These are phyloP conservation scores for Hamamelis virginiana DNA, from an alignment of 164 flowering plant species.

Conservation along the genomic window DNA sequence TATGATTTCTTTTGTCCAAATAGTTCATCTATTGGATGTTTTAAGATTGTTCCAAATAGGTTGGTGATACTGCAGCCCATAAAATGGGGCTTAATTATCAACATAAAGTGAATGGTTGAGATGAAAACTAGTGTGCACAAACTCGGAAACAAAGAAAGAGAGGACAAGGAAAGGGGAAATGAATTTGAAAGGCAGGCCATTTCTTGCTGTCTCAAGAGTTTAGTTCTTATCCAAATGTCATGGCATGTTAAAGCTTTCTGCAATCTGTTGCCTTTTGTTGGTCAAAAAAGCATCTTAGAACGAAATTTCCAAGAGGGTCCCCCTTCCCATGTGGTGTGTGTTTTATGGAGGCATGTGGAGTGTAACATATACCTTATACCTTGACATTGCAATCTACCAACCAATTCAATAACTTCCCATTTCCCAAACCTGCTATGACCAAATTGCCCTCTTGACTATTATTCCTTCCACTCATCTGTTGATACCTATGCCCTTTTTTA, in stretches of 20 bases:
- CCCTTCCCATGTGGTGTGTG: slow-evolving; percentile 18
- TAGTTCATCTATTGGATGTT: too few species aligned
- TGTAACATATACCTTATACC: slow-evolving; percentile 9
- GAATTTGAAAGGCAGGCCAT: not conserved
- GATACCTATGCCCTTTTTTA: too few species aligned
- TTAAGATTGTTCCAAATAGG: too few species aligned
- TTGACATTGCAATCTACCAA: slow-evolving; percentile 6
- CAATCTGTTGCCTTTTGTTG: not conserved
- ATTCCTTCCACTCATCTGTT: not conserved
- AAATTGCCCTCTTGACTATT: not conserved
- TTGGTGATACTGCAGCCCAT: too few species aligned
- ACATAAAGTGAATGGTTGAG: too few species aligned
- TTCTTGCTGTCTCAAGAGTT: not conserved
- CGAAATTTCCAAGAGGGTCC: slow-evolving; percentile 9
- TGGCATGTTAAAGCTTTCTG: not conserved
- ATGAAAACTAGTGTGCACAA: too few species aligned
- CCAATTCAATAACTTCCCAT: not conserved
- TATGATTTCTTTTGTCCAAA: too few species aligned
- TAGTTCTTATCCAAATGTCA: slow-evolving; percentile 1
- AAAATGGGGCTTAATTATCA: too few species aligned
- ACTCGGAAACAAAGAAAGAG: not conserved
- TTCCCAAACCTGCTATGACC: not conserved
- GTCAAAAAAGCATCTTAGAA: slow-evolving; percentile 22
- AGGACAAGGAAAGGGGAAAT: not conserved
- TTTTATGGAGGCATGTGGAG: not conserved